Base-by-base conservation (phyloP, 768 basidiomycete genomes). In the Pisolithus microcarpus region DNA sequence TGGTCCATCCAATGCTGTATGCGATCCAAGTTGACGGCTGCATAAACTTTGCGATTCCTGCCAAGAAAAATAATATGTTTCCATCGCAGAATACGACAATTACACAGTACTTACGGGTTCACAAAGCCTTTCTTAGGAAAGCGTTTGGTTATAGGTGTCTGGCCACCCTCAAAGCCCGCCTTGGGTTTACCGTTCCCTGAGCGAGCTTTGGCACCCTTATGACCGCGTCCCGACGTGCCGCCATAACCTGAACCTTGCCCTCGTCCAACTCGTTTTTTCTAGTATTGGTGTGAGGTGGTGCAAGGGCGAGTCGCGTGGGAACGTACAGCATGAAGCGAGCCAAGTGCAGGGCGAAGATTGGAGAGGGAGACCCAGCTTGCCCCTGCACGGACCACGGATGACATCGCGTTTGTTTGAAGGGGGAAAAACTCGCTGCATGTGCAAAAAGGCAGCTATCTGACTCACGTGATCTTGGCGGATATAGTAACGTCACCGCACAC, bases 61-160 rank as follows among this genome's bases (percentile, higher is more conserved):
- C 28, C 34, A 16, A n/a, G 8, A 16, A 19, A n/a, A 15, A 46
- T 55, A 13, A 42, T 8, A 30, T 45, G 34, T 38, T 31, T 48
- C 13, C 34, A 4, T 15, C 13, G 15, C 34, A 40, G 50, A 31
- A 11, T 11, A 16, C 3, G 39, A 30, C 24, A 19, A 16, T 36
- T 19, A 28, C 24, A 48, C 24, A 46, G 18, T 23, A 77, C 89
- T 61, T 59, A 96, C 95, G 81, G 80, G 70, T 96, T 98, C 52
- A 85, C 80, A 67, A 98, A 98, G 43, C 96, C 96, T 43, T 82
- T 79, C 74, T 99, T 99, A 5, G 96, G 96, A 63, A 94, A 88
- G 40, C 84, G 73, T 56, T 91, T 84, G 5, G 88, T 85, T 49
- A 98, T 82, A 13, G 95, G 90, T 5, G 95, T 97, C 67, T 97